phyloP scores from a whole-genome alignment of 495 filamentous ascomycete genomes.

The Lasiosphaeria hispida region DNA sequence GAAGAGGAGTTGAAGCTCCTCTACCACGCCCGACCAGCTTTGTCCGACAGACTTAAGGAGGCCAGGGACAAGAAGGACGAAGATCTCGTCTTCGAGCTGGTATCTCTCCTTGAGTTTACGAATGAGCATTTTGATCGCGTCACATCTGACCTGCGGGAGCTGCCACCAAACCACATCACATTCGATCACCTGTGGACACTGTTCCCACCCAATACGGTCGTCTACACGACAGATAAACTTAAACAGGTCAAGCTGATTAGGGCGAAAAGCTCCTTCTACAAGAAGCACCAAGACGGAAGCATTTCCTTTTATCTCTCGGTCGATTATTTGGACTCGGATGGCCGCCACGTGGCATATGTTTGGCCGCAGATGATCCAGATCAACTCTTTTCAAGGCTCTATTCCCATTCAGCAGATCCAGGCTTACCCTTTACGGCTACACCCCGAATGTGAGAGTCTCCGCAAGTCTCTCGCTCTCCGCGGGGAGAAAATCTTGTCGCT shows the following conservation, averaged over 20 bases:
- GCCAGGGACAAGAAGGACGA: too few species aligned
- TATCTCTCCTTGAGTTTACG: too few species aligned
- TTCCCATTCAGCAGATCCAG: background rate
- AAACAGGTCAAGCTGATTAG: background rate
- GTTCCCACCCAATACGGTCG: background rate
- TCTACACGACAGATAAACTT: background rate
- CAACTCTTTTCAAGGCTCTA: background rate
- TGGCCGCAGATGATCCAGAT: background rate
- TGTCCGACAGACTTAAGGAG: too few species aligned
- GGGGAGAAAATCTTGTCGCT: background rate
- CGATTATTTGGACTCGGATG: constrained; percentile 4
- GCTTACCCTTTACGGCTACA: background rate
- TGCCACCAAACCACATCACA: too few species aligned
- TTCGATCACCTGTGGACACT: background rate
- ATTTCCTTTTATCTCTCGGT: background rate
- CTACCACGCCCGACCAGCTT: too few species aligned
- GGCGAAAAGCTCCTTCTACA: background rate
- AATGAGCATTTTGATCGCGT: too few species aligned
- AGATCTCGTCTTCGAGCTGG: too few species aligned
- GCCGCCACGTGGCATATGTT: background rate
- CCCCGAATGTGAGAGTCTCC: background rate
- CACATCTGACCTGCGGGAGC: too few species aligned
- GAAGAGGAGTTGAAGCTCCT: too few species aligned
- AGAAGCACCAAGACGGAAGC: background rate
- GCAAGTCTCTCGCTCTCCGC: background rate